These are phyloP conservation scores for Pichia pseudocactophila DNA, from an alignment of 805 yeast species.

Conservation along the genomic window DNA sequence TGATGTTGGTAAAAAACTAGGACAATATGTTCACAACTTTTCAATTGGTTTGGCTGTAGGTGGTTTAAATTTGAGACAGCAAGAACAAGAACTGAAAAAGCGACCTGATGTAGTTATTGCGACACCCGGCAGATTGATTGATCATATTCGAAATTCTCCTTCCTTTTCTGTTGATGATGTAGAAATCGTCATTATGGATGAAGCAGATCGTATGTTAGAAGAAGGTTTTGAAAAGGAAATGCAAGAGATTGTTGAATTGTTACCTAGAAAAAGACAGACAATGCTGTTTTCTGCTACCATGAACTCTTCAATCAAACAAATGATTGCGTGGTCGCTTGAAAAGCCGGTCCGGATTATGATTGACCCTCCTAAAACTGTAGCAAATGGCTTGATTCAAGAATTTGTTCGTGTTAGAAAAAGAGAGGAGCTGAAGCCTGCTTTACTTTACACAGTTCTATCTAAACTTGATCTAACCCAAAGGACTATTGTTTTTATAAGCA, in stretches of 20 bases:
- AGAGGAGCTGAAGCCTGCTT: slow-evolving; percentile 75
- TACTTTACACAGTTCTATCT: slow-evolving; percentile 62
- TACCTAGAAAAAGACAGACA: slow-evolving; percentile 91
- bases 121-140: slow-evolving; percentile 98
- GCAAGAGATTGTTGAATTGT: slow-evolving; percentile 75
- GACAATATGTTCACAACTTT: slow-evolving; percentile 63
- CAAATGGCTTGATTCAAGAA: slow-evolving; percentile 83
- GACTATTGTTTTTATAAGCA: slow-evolving; percentile 82
- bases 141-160: slow-evolving; percentile 91
- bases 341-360: slow-evolving; percentile 93
- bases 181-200: slow-evolving; percentile 90
- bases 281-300: slow-evolving; percentile 94
- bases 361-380: slow-evolving; percentile 93
- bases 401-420: slow-evolving; percentile 91
- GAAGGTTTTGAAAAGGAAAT: slow-evolving; percentile 97
- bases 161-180: slow-evolving; percentile 85
- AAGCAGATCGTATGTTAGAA: slow-evolving; percentile 98
- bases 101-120: slow-evolving; percentile 97
- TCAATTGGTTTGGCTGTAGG: slow-evolving; percentile 96
- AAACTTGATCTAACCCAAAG: slow-evolving; percentile 58
- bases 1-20: slow-evolving; percentile 85
- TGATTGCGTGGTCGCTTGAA: slow-evolving; percentile 79
- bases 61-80: slow-evolving; percentile 90
- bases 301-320: slow-evolving; percentile 85
- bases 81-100: slow-evolving; percentile 84